Conservation (phyloP, 2,329 filamentous ascomycete species). For the Colletotrichum cuscutae region DNA sequence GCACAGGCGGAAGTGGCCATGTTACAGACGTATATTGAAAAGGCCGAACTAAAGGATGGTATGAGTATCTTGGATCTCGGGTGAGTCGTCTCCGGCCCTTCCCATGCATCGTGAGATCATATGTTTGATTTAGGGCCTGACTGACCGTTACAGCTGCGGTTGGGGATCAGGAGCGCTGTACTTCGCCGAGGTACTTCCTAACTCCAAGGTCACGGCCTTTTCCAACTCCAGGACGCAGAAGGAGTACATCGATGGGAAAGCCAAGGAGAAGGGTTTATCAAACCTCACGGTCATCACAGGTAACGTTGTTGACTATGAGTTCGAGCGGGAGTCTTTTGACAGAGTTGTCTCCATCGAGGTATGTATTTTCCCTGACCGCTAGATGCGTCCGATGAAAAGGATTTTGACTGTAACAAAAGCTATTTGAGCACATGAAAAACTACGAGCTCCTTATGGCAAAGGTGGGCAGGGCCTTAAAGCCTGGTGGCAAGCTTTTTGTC, state of each 20-base stretch:
- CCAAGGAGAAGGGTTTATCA: conserved; percentile 62
- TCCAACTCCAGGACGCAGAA: conserved; percentile 78
- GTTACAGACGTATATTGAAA: conserved; percentile 71
- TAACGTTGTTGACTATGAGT: conserved; percentile 74
- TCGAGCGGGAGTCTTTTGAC: conserved; percentile 67
- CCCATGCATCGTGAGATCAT: not conserved
- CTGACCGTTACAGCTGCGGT: conserved; percentile 61
- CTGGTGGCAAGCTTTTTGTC: conserved; percentile 74
- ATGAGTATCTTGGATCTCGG: conserved; percentile 72
- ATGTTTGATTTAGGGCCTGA: not conserved
- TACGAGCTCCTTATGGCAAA: conserved; percentile 75
- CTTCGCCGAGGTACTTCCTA: conserved; percentile 73
- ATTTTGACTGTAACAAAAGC: conserved; percentile 48
- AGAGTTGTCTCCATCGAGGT: conserved; percentile 73
- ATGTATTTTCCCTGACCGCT: conserved; percentile 1
- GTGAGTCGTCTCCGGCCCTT: conserved; percentile 48
- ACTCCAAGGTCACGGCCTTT: conserved; percentile 71
- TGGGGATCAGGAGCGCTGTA: conserved; percentile 75
- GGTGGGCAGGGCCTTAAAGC: conserved; percentile 66
- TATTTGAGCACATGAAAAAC: conserved; percentile 84
- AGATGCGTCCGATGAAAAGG: not conserved
- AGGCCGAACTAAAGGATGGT: conserved; percentile 67
- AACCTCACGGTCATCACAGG: conserved; percentile 75
- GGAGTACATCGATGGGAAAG: conserved; percentile 70
- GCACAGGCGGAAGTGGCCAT: conserved; percentile 74